A percentile compares a stretch with the other conserved stretches of the same genome.
Conservation (phyloP, 1,284 basidiomycete genomes). For the Cryptococcus neoformans region DNA sequence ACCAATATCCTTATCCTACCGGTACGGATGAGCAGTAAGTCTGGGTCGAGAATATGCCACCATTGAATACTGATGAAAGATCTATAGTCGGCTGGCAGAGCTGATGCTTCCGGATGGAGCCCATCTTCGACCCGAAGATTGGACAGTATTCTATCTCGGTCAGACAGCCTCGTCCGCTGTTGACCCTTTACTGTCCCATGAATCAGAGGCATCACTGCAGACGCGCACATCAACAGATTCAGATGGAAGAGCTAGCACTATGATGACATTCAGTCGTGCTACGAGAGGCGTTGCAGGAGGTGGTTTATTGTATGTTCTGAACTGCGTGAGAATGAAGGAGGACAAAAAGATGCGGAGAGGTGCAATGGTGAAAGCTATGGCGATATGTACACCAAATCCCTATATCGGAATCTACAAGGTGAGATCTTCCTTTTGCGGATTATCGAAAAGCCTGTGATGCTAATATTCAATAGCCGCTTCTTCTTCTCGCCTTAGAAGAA, state of each 20-base stretch:
- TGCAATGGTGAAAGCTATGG: conserved; percentile 92
- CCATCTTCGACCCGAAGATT: conserved; percentile 89
- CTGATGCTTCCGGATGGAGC: conserved; percentile 98
- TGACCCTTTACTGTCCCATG: conserved; percentile 65
- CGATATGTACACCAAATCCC: conserved; percentile 90
- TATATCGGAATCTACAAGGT: conserved; percentile 99
- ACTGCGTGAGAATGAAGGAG: conserved; percentile 92
- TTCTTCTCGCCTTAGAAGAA: conserved; percentile 91
- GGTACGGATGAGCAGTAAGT: conserved; percentile 86
- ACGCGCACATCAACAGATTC: conserved; percentile 16
- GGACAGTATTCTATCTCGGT: conserved; percentile 98
- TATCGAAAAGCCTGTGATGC: not conserved
- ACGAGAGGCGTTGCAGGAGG: conserved; percentile 37
- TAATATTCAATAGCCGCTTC: conserved; percentile 64
- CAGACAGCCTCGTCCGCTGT: conserved; percentile 84
- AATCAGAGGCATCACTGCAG: conserved; percentile 15
- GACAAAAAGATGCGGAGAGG: conserved; percentile 87
- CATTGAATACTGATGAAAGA: not conserved
- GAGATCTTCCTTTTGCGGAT: not conserved
- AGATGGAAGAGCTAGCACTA: conserved; percentile 16
- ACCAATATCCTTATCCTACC: conserved; percentile 88
- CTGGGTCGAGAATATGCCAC: not conserved
- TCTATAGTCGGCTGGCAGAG: conserved; percentile 78
- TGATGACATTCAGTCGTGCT: conserved; percentile 21
- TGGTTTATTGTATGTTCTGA: conserved; percentile 85